A percentile compares a stretch with the other conserved stretches of the same genome.
These are phyloP conservation scores for Verticillium tricorpus DNA, from an alignment of 2,329 filamentous ascomycete genomes.

Conservation along the genomic window DNA sequence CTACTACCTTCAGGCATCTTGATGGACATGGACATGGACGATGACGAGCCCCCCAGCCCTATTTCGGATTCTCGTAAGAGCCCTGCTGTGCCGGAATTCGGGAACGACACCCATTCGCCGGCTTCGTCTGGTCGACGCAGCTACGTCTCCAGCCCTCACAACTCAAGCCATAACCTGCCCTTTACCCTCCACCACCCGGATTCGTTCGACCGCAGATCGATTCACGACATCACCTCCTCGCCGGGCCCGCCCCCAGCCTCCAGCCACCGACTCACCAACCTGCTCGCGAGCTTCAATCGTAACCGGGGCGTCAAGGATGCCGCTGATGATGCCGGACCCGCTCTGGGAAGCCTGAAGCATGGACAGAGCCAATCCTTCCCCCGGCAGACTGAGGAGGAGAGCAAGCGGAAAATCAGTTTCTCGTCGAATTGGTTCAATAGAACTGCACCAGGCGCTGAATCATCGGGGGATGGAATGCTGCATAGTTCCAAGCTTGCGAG, in stretches of 20 bases:
- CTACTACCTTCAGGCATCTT: conserved; percentile 66
- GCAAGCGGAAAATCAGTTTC: conserved; percentile 54
- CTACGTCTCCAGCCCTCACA: conserved; percentile 57
- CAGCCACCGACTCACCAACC: conserved; percentile 37
- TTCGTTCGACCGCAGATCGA: conserved; percentile 37
- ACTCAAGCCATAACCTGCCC: conserved; percentile 53
- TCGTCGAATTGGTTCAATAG: conserved; percentile 55
- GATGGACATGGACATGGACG: conserved; percentile 42
- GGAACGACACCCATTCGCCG: conserved; percentile 54
- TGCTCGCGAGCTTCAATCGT: conserved; percentile 58
- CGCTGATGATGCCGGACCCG: conserved; percentile 54
- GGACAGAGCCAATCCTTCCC: conserved; percentile 78
- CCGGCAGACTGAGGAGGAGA: conserved; percentile 51
- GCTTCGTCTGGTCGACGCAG: conserved; percentile 52
- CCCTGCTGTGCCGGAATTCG: conserved; percentile 30
- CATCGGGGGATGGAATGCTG: conserved; percentile 21
- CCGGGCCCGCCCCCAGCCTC: conserved; percentile 26
- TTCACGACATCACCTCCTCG: conserved; percentile 33
- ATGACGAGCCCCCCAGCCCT: conserved; percentile 52
- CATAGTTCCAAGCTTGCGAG: conserved; percentile 27
- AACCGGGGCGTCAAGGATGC: conserved; percentile 55
- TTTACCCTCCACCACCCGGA: conserved; percentile 46
- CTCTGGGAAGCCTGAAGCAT: conserved; percentile 64
- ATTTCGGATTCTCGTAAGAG: conserved; percentile 23
- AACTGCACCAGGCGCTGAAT: conserved; percentile 44